phyloP scores from a whole-genome alignment of 495 filamentous ascomycete species.

The Neurospora intermedia region DNA sequence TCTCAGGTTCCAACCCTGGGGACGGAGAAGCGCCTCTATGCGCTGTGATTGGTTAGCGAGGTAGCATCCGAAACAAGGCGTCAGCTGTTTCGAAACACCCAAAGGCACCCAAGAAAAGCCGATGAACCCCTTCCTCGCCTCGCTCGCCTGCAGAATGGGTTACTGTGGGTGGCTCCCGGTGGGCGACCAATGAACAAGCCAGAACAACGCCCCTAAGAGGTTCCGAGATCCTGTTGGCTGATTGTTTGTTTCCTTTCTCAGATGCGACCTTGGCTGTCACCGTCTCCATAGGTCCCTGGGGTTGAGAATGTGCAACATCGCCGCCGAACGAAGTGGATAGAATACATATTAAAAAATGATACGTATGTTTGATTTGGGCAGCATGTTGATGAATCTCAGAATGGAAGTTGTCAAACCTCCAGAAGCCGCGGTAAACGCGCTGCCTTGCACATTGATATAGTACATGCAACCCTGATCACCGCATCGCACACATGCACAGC shows the following conservation, averaged over 20 bases:
- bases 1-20: not conserved
- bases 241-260: constrained; percentile 7
- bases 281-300: not conserved
- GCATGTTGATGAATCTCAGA: not conserved
- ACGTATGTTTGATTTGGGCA: not conserved
- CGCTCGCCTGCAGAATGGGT: constrained; percentile 7
- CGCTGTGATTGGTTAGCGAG: not conserved
- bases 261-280: not conserved
- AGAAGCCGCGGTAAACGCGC: not conserved
- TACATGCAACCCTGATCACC: not conserved
- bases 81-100: constrained; percentile 22
- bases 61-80: not conserved
- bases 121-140: not conserved
- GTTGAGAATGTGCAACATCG: not conserved
- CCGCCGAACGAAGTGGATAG: not conserved
- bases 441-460: not conserved
- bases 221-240: constrained; percentile 4
- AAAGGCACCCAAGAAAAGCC: not conserved
- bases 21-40: not conserved
- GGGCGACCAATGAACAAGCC: constrained; percentile 14
- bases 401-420: not conserved
- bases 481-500: not conserved
- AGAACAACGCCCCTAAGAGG: not conserved
- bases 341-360: not conserved
- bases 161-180: not conserved